Evolutionary conservation across 306 rosid species (phyloP).

Genomic region (Dalbergia cultrata): DNA sequence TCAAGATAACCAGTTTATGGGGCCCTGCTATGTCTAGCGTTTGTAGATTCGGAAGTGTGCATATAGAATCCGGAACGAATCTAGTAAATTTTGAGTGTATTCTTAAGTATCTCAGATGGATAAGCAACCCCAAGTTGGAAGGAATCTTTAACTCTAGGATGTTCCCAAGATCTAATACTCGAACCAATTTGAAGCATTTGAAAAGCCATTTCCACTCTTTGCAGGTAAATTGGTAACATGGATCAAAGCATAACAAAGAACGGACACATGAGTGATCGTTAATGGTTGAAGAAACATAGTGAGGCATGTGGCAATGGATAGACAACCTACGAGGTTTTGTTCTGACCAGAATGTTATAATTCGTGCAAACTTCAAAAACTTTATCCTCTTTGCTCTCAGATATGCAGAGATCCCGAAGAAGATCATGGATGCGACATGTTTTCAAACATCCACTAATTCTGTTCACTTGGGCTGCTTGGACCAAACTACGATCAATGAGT

Average conservation of each 20-base stretch:
- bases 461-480: slow-evolving; percentile 7
- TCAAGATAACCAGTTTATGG: too few relatives aligned
- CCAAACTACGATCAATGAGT: slow-evolving; percentile 46
- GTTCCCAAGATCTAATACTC: slow-evolving; percentile 28
- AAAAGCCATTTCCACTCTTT: slow-evolving; percentile 7
- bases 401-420: slow-evolving; percentile 35
- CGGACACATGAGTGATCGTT: slow-evolving; percentile 38
- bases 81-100: neutral
- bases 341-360: neutral
- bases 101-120: slow-evolving; percentile 46
- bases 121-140: neutral
- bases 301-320: slow-evolving; percentile 4
- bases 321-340: slow-evolving; percentile 43
- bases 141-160: neutral
- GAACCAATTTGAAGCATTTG: slow-evolving; percentile 32
- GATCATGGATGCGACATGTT: slow-evolving; percentile 43
- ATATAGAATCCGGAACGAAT: slow-evolving; percentile 43
- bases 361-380: slow-evolving; percentile 14
- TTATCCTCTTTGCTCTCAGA: slow-evolving; percentile 37
- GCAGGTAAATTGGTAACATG: accelerated
- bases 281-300: slow-evolving; percentile 27
- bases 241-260: slow-evolving; percentile 34
- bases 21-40: neutral
- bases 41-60: slow-evolving; percentile 36
- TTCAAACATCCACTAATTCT: neutral